phyloP scores from a whole-genome alignment of 495 filamentous ascomycete species.

The Daldinia decipiens region DNA sequence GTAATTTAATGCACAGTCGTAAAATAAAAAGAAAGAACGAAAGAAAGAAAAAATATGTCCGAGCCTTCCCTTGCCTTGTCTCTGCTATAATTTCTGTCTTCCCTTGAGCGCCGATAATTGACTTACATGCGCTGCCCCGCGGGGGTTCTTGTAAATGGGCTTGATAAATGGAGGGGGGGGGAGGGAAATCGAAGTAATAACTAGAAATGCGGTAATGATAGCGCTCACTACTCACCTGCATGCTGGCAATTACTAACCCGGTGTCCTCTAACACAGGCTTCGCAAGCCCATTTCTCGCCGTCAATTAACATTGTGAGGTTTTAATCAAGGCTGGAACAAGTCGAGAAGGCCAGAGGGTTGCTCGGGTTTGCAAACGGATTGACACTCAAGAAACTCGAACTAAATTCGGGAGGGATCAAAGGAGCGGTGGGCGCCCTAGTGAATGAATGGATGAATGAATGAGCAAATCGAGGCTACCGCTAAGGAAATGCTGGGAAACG shows the following conservation, averaged over 20 bases:
- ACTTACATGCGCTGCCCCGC: conserved; percentile 47
- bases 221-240: conserved; percentile 70
- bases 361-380: conserved; percentile 24
- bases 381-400: conserved; percentile 22
- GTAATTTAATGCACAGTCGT: conserved; percentile 1
- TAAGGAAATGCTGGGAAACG: conserved; percentile 13
- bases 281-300: conserved; percentile 91
- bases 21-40: no score
- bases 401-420: conserved; percentile 33
- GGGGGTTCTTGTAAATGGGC: conserved; percentile 29
- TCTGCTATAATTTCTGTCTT: neutral
- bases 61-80: neutral
- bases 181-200: conserved; percentile 14
- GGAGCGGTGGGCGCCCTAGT: conserved; percentile 30
- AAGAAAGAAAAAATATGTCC: neutral
- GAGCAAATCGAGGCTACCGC: conserved; percentile 56
- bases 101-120: conserved; percentile 4
- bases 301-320: conserved; percentile 75
- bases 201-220: conserved; percentile 38
- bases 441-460: conserved; percentile 31
- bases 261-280: conserved; percentile 93
- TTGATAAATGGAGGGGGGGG: neutral
- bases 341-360: conserved; percentile 12
- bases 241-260: conserved; percentile 95
- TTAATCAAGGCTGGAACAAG: conserved; percentile 10